These are phyloP conservation scores for Suillus subalutaceus DNA, from an alignment of 768 basidiomycete genomes.

Conservation along the genomic window DNA sequence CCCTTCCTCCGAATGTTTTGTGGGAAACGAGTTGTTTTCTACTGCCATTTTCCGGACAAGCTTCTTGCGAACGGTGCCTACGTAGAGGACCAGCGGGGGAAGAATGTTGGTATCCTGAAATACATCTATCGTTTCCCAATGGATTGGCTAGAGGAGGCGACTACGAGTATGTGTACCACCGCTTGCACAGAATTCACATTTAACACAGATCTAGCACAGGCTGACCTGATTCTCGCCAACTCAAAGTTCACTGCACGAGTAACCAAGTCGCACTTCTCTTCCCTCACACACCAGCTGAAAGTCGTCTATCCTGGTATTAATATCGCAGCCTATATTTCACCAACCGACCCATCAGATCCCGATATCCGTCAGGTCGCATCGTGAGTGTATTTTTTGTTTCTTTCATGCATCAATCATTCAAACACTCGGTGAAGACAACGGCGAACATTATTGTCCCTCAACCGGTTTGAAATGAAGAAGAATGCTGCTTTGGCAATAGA, in stretches of 20 bases:
- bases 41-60: conserved; percentile 97
- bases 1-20: conserved; percentile 74
- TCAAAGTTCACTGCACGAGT: conserved; percentile 88
- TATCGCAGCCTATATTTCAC: conserved; percentile 63
- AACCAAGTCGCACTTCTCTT: conserved; percentile 74
- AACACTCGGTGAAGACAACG: conserved; percentile 45
- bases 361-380: conserved; percentile 59
- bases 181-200: conserved; percentile 1
- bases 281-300: conserved; percentile 59
- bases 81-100: conserved; percentile 54
- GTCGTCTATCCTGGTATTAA: conserved; percentile 99
- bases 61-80: conserved; percentile 73
- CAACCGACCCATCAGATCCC: conserved; percentile 44
- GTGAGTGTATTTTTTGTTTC: conserved; percentile 40
- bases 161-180: conserved; percentile 65
- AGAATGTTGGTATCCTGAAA: conserved; percentile 58
- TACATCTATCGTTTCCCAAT: conserved; percentile 83
- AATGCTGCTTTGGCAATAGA: conserved; percentile 81
- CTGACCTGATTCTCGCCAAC: conserved; percentile 90
- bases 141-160: conserved; percentile 87
- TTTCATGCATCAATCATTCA: background rate
- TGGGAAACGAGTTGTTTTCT: conserved; percentile 88
- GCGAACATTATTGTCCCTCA: conserved; percentile 84
- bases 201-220: conserved; percentile 58
- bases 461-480: conserved; percentile 97